These are phyloP conservation scores for Vanilla planifolia DNA, from an alignment of 106 monocot genomes.

Conservation along the genomic window DNA sequence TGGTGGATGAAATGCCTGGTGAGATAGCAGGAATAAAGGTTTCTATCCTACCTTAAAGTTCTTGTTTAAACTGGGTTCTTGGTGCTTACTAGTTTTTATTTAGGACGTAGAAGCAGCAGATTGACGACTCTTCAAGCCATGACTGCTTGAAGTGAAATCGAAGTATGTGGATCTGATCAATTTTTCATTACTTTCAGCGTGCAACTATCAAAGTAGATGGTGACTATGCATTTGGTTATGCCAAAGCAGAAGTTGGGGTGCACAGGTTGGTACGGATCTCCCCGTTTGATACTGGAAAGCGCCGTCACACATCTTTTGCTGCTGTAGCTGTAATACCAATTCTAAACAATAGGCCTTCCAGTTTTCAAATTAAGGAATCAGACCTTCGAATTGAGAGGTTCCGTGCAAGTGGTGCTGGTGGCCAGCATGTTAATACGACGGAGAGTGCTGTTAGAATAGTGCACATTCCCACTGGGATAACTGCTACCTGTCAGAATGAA, in stretches of 20 bases:
- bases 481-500: conserved; percentile 97
- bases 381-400: conserved; percentile 95
- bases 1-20: conserved; percentile 97
- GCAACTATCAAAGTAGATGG: conserved; percentile 95
- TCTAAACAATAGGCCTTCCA: conserved; percentile 43
- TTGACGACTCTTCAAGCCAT: background rate
- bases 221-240: conserved; percentile 91
- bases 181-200: conserved; percentile 38
- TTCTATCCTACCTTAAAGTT: conserved; percentile 19
- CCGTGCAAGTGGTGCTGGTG: conserved; percentile 89
- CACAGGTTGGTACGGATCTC: conserved; percentile 97
- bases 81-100: background rate
- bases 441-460: conserved; percentile 96
- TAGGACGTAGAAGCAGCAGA: background rate
- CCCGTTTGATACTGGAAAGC: conserved; percentile 91
- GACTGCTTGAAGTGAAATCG: background rate
- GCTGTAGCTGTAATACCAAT: conserved; percentile 98
- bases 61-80: background rate
- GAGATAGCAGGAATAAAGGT: conserved; percentile 99
- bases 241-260: conserved; percentile 96
- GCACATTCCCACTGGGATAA: conserved; percentile 87
- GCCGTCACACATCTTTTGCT: conserved; percentile 92
- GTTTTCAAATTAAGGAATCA: conserved; percentile 86
- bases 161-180: background rate
- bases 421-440: conserved; percentile 91